phyloP scores from a whole-genome alignment of 108 stramenopile genomes.

The Hondaea fermentalgiana region DNA sequence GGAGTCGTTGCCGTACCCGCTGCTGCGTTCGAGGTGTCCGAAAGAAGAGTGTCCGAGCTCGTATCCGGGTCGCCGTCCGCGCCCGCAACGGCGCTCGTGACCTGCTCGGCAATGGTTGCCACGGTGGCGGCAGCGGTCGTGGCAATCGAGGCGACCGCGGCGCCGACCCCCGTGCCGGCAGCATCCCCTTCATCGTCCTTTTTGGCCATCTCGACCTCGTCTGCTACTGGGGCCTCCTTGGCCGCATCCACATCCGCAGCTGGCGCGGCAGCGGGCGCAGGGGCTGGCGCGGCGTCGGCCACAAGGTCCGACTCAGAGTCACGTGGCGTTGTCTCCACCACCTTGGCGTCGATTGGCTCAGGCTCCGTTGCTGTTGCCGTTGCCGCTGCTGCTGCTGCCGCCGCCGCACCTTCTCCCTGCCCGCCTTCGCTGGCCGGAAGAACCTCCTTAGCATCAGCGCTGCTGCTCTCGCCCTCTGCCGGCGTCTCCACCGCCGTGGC shows the following conservation, averaged over 20 bases:
- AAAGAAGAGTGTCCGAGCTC: too few species aligned
- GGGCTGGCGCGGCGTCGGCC: not conserved
- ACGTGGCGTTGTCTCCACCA: not conserved
- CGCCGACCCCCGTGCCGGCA: not conserved
- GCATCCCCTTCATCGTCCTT: not conserved
- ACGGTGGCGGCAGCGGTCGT: too few species aligned
- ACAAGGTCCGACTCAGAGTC: not conserved
- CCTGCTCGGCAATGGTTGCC: too few species aligned
- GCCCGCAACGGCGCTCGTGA: too few species aligned
- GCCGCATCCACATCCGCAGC: not conserved
- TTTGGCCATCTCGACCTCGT: not conserved
- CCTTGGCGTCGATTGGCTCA: not conserved
- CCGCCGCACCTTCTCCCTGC: not conserved
- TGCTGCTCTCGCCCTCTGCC: too few species aligned
- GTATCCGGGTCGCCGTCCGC: too few species aligned
- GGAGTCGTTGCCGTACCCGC: too few species aligned
- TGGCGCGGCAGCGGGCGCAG: not conserved
- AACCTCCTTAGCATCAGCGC: too few species aligned
- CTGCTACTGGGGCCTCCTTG: not conserved
- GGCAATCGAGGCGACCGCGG: too few species aligned
- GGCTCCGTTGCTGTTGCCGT: not conserved
- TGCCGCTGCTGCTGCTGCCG: not conserved
- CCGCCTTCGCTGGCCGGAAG: not conserved
- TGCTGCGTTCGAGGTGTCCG: too few species aligned
- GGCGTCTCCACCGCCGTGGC: too few species aligned